Evolutionary conservation across 306 rosid genomes (phyloP).

Genomic region (Lablab purpureus): DNA sequence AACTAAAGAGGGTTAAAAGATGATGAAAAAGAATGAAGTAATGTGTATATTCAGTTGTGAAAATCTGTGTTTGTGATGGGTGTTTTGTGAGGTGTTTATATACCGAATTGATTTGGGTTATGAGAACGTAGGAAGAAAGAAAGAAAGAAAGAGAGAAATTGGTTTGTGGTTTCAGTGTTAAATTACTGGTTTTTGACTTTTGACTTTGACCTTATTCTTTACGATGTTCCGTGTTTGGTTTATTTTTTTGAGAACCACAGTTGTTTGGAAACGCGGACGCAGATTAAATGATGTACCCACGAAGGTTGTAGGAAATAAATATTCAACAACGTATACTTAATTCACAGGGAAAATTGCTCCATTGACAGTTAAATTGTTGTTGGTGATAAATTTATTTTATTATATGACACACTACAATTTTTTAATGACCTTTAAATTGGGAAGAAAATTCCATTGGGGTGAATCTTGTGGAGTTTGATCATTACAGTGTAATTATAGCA

Average conservation of each 20-base stretch:
- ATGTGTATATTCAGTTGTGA: background rate
- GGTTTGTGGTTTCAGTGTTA: slow-evolving; percentile 17
- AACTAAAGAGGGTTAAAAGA: background rate
- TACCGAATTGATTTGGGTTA: background rate
- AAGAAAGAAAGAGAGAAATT: slow-evolving; percentile 40
- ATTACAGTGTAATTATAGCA: no score
- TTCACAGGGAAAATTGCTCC: no score
- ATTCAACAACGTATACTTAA: no score
- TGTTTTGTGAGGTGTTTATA: background rate
- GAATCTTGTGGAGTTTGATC: no score
- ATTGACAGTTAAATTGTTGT: no score
- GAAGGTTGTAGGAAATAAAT: no score
- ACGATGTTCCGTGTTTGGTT: background rate
- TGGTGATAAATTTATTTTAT: no score
- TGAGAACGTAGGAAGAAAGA: slow-evolving; percentile 24
- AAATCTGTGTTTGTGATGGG: background rate
- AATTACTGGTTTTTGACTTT: background rate
- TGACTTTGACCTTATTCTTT: slow-evolving; percentile 27
- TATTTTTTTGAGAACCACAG: background rate
- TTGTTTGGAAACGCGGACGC: background rate
- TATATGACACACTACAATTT: no score
- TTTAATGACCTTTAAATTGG: no score
- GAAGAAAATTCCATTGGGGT: no score
- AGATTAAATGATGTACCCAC: no score
- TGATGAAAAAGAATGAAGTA: background rate